These are phyloP conservation scores for Pseudovirgaria hyperparasitica DNA, from an alignment of 2,329 filamentous ascomycete genomes.

Conservation along the genomic window DNA sequence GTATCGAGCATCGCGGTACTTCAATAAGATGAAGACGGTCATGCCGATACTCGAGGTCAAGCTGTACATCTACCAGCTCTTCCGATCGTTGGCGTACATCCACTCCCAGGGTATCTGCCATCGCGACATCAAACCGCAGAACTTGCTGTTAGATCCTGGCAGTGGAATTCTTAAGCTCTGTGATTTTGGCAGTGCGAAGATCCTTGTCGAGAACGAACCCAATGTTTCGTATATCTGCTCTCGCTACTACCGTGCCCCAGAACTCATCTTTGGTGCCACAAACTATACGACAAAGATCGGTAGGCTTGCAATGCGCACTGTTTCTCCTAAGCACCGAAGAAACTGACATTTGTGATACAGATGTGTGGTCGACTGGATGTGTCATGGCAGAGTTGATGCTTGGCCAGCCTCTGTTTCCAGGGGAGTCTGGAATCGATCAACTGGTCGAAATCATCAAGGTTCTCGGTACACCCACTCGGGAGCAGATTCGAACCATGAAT, in stretches of 20 bases:
- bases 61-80: slow-evolving; percentile 98
- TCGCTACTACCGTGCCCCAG: slow-evolving; percentile 93
- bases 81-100: slow-evolving; percentile 95
- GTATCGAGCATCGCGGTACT: slow-evolving; percentile 94
- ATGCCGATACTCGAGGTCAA: slow-evolving; percentile 99
- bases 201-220: slow-evolving; percentile 94
- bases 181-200: slow-evolving; percentile 98
- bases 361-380: slow-evolving; percentile 98
- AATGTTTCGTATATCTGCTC: slow-evolving; percentile 99
- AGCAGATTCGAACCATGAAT: slow-evolving; percentile 99
- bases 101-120: slow-evolving; percentile 99
- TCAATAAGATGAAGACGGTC: slow-evolving; percentile 99
- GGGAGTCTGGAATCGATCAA: slow-evolving; percentile 96
- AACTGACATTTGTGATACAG: slow-evolving; percentile 34
- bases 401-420: slow-evolving; percentile 92
- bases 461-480: slow-evolving; percentile 85
- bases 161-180: slow-evolving; percentile 92
- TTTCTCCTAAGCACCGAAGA: slow-evolving; percentile 6
- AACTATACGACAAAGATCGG: slow-evolving; percentile 99
- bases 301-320: slow-evolving; percentile 36
- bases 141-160: slow-evolving; percentile 81
- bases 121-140: slow-evolving; percentile 98
- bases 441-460: slow-evolving; percentile 99
- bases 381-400: slow-evolving; percentile 99
- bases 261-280: slow-evolving; percentile 95